A percentile compares a stretch with the other conserved stretches of the same genome.
These are phyloP conservation scores for Vigna mungo DNA, from an alignment of 306 rosid genomes.

Conservation along the genomic window DNA sequence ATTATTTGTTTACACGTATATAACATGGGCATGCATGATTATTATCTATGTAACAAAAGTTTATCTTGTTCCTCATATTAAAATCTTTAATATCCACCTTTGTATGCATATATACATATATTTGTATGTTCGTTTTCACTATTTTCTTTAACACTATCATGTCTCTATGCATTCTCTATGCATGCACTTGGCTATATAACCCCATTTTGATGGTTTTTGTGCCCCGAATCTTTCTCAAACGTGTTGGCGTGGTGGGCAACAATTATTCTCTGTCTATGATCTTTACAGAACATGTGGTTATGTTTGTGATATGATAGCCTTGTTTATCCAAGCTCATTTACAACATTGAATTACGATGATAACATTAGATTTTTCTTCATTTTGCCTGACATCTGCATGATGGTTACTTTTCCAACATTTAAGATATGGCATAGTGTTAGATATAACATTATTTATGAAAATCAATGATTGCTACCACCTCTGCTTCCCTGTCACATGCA, in stretches of 20 bases:
- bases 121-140: constrained; percentile 9
- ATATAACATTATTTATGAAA: constrained; percentile 30
- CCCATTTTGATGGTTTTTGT: constrained; percentile 36
- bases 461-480: constrained; percentile 50
- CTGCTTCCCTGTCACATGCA: constrained; percentile 44
- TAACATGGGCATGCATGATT: constrained; percentile 10
- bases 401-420: constrained; percentile 45
- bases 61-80: constrained; percentile 4
- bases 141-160: background rate
- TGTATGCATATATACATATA: constrained; percentile 1
- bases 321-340: constrained; percentile 36
- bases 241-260: constrained; percentile 48
- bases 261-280: constrained; percentile 42
- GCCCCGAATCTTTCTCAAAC: constrained; percentile 45
- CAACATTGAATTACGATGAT: constrained; percentile 30
- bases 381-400: constrained; percentile 43
- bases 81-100: background rate
- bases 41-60: constrained; percentile 8
- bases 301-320: constrained; percentile 41
- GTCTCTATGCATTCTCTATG: constrained; percentile 42
- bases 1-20: constrained; percentile 18
- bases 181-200: constrained; percentile 44
- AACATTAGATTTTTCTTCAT: constrained; percentile 32
- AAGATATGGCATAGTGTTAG: constrained; percentile 41
- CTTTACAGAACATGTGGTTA: constrained; percentile 48